Evolutionary conservation across 1,284 basidiomycete genomes (phyloP).

Genomic region (Flammula alnicola): DNA sequence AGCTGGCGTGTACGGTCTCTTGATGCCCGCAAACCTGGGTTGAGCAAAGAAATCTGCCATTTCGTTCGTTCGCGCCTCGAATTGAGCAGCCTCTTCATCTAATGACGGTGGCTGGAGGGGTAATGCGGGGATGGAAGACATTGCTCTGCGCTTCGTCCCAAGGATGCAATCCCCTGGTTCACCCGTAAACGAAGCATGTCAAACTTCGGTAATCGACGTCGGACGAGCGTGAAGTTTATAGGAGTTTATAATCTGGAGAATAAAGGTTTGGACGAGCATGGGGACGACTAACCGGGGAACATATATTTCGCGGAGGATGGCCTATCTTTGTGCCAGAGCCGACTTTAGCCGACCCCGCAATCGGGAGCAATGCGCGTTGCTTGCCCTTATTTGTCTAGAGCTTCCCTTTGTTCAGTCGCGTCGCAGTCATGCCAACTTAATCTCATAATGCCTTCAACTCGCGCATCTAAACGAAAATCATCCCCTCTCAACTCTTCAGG

Average conservation of each 20-base stretch:
- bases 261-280: background rate
- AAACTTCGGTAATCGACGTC: background rate
- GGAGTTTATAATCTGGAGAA: too few relatives aligned
- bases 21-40: conserved; percentile 76
- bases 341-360: background rate
- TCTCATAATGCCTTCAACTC: conserved; percentile 10
- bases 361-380: background rate
- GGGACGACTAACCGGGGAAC: too few relatives aligned
- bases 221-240: too few relatives aligned
- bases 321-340: too few relatives aligned
- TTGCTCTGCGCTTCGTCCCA: conserved; percentile 25
- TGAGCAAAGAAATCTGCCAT: conserved; percentile 77
- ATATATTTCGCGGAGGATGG: too few relatives aligned
- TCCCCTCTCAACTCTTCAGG: background rate
- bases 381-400: conserved; percentile 5
- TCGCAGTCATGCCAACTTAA: background rate
- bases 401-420: background rate
- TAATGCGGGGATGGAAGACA: conserved; percentile 43
- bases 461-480: conserved; percentile 9
- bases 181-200: conserved; percentile 24
- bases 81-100: conserved; percentile 68
- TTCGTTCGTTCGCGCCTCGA: conserved; percentile 64
- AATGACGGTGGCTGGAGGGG: conserved; percentile 67
- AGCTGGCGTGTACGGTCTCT: conserved; percentile 79
- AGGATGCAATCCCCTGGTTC: conserved; percentile 20